Evolutionary conservation across 2,329 filamentous ascomycete species (phyloP).

Genomic region (Sporothrix luriei): DNA sequence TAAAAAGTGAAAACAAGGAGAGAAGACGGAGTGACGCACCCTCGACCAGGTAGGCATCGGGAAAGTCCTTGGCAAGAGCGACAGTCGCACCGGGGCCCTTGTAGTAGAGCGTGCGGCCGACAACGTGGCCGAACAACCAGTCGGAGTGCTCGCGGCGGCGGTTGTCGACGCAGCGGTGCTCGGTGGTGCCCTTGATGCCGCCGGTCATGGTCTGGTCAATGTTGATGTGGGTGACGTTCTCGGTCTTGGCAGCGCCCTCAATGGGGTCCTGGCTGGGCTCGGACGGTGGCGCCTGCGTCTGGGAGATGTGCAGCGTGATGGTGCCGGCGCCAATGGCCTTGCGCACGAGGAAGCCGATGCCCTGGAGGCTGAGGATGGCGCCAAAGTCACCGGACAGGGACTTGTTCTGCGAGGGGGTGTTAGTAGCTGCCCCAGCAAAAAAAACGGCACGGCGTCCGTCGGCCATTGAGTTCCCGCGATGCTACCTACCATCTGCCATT

Average conservation of each 20-base stretch:
- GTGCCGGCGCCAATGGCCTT: slow-evolving; percentile 71
- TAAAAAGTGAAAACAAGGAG: no score
- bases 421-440: neutral
- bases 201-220: slow-evolving; percentile 73
- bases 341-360: slow-evolving; percentile 70
- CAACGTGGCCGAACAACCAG: slow-evolving; percentile 75
- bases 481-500: slow-evolving; percentile 64
- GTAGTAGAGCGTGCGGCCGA: slow-evolving; percentile 60
- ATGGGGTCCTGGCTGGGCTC: slow-evolving; percentile 44
- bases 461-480: no score
- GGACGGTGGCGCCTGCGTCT: slow-evolving; percentile 53
- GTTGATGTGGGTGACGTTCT: slow-evolving; percentile 61
- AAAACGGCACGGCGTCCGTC: neutral
- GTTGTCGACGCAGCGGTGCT: slow-evolving; percentile 58
- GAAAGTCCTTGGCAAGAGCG: slow-evolving; percentile 58
- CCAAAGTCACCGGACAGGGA: slow-evolving; percentile 69
- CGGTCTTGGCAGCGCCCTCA: slow-evolving; percentile 32
- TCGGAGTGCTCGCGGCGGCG: slow-evolving; percentile 67
- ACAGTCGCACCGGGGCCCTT: slow-evolving; percentile 40
- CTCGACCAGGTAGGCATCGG: slow-evolving; percentile 52
- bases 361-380: slow-evolving; percentile 70
- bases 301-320: slow-evolving; percentile 65
- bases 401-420: slow-evolving; percentile 64
- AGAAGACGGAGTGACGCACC: slow-evolving; percentile 21
- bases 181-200: slow-evolving; percentile 65